Conservation (phyloP, 2,329 filamentous ascomycete genomes). For the Pyrenophora seminiperda region DNA sequence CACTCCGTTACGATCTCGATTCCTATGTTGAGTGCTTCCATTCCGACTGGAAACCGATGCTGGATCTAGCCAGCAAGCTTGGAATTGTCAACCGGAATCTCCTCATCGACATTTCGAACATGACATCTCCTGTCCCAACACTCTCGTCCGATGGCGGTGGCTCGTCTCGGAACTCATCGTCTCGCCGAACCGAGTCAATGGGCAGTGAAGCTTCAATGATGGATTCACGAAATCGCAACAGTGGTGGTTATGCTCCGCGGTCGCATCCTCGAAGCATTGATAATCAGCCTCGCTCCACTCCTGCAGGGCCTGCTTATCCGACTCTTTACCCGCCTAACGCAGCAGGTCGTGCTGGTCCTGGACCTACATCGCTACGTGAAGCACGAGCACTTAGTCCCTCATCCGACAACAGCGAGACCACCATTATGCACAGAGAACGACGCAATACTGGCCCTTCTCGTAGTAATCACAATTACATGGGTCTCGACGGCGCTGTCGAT, state of each 20-base stretch:
- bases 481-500: constrained; percentile 38
- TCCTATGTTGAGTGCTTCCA: constrained; percentile 80
- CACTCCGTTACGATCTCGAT: constrained; percentile 67
- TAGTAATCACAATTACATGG: constrained; percentile 29
- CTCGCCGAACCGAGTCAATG: constrained; percentile 51
- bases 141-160: constrained; percentile 48
- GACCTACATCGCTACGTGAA: constrained; percentile 27
- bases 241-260: constrained; percentile 63
- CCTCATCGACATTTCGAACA: constrained; percentile 64
- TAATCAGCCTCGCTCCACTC: constrained; percentile 36
- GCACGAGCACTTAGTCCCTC: constrained; percentile 32
- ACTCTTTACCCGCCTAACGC: constrained; percentile 25
- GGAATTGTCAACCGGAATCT: constrained; percentile 76
- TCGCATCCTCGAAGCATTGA: constrained; percentile 35
- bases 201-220: constrained; percentile 46
- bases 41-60: constrained; percentile 74
- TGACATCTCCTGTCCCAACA: constrained; percentile 60
- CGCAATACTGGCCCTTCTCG: constrained; percentile 29
- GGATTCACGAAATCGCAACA: constrained; percentile 59
- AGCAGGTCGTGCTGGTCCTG: constrained; percentile 24
- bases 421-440: constrained; percentile 30
- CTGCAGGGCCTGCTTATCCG: constrained; percentile 31
- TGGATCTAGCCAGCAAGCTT: constrained; percentile 71
- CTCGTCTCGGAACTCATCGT: constrained; percentile 51
- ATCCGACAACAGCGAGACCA: constrained; percentile 39